Evolutionary conservation across 768 basidiomycete species (phyloP), one percentile per base, ranked within the genome.

Genomic region (Erythrobasidium yunnanense): DNA sequence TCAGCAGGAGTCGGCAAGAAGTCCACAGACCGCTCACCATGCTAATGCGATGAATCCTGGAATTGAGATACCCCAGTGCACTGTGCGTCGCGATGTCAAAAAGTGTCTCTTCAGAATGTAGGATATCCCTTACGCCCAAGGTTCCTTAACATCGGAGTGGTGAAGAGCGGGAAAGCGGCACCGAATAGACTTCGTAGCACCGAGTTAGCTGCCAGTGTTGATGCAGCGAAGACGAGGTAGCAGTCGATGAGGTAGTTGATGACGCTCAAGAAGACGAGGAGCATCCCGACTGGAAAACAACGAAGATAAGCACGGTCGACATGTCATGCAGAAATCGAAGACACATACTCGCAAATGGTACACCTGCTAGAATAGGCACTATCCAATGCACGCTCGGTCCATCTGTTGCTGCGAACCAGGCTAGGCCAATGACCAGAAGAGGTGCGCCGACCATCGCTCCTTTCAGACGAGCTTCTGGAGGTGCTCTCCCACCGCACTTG

Each of bases 321-420:
- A 17, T 17, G 27, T 52, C 13, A 4, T 3, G 4, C 6, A 29
- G 27, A 17, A 52, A 4, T 23, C 42, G 42, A 15, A 15, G 15
- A 45, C 13, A 52, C 17, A 52, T 7, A 4, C n/a, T 29, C 27
- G 8, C 27, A 52, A 17, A 7, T 27, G 27, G 29, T 18, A 52
- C 51, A 25, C 83, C 34, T n/a, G n/a, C n/a, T n/a, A 86, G 74
- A 73, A 87, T 82, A 11, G 85, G 83, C 1, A 83, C 82, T 62
- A 85, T 81, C 82, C 83, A 86, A 71, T 82, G 85, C 51, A 34
- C 72, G 29, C 23, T 35, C 18, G 20, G 32, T 15, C 51, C 18
- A 18, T 22, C 20, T 1, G 51, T 42, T n/a, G 66, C 54, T 25
- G 32, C 2, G 55, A 73, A 73, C 51, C 50, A 51, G 55, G 68